Conservation (phyloP, 345 rosid genomes). For the Abelmoschus esculentus region DNA sequence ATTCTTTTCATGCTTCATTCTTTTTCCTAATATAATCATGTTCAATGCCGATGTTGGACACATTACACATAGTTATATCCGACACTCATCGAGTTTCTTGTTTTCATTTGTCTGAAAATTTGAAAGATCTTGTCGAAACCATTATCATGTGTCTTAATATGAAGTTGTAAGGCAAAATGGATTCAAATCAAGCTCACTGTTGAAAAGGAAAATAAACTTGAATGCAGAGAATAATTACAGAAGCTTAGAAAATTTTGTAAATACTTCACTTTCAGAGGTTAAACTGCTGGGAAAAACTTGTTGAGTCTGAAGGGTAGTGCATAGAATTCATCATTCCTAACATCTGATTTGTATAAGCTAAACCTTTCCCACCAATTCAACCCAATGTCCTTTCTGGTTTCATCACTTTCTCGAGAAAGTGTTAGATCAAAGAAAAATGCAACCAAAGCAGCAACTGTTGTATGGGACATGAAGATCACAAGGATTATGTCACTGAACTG, state of each 20-base stretch:
- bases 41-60: neutral
- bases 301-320: constrained; percentile 50
- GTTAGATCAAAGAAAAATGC: constrained; percentile 51
- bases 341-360: constrained; percentile 41
- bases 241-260: too few species aligned
- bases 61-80: neutral
- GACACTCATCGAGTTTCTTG: neutral
- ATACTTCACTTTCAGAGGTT: neutral
- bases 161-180: too few species aligned
- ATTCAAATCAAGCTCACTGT: too few species aligned
- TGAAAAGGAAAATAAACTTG: too few species aligned
- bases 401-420: constrained; percentile 34
- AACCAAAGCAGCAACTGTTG: constrained; percentile 45
- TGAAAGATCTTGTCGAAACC: neutral
- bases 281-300: constrained; percentile 54
- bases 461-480: constrained; percentile 59
- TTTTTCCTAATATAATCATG: neutral
- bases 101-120: neutral
- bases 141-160: neutral
- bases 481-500: constrained; percentile 42
- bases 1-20: neutral
- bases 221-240: too few species aligned
- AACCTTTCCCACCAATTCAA: constrained; percentile 68
- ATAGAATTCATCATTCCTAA: constrained; percentile 69
- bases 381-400: constrained; percentile 41